Conservation (phyloP, 2,329 filamentous ascomycete species). For the Colletotrichum tropicale region DNA sequence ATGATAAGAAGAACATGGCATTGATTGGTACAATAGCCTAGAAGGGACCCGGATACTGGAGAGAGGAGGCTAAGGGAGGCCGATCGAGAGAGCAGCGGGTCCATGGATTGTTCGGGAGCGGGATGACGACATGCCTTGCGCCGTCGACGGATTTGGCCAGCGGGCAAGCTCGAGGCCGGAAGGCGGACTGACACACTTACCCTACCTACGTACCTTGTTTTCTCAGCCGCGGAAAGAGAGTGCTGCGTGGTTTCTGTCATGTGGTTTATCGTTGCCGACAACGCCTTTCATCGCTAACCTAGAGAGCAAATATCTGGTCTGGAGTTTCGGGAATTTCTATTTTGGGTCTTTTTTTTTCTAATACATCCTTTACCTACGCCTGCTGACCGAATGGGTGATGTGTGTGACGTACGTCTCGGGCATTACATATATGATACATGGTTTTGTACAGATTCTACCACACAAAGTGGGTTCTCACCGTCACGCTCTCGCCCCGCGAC, state of each 20-base stretch:
- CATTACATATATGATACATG: not conserved
- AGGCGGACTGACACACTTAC: not conserved
- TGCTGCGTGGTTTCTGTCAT: conserved; percentile 3
- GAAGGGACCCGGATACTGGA: not conserved
- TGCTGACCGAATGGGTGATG: not conserved
- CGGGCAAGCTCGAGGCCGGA: not conserved
- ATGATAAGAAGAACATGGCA: not conserved
- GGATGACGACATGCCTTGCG: not conserved
- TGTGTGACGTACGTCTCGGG: not conserved
- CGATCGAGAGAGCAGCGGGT: not conserved
- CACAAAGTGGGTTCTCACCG: conserved; percentile 12
- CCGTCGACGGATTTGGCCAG: not conserved
- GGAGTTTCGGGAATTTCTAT: conserved; percentile 50
- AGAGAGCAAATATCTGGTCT: conserved; percentile 49
- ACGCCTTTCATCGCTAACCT: conserved; percentile 23
- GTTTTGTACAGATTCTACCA: conserved; percentile 7
- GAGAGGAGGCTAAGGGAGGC: not conserved
- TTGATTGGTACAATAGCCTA: not conserved
- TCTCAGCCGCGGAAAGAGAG: not conserved
- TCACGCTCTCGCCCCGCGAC: not conserved
- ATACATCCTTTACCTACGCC: conserved; percentile 33
- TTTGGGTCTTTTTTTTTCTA: conserved; percentile 40
- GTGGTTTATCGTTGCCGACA: conserved; percentile 12
- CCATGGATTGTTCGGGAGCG: not conserved
- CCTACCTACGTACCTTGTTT: not conserved